phyloP scores from a whole-genome alignment of 2,329 filamentous ascomycete species.

The Ramularia endophylla region DNA sequence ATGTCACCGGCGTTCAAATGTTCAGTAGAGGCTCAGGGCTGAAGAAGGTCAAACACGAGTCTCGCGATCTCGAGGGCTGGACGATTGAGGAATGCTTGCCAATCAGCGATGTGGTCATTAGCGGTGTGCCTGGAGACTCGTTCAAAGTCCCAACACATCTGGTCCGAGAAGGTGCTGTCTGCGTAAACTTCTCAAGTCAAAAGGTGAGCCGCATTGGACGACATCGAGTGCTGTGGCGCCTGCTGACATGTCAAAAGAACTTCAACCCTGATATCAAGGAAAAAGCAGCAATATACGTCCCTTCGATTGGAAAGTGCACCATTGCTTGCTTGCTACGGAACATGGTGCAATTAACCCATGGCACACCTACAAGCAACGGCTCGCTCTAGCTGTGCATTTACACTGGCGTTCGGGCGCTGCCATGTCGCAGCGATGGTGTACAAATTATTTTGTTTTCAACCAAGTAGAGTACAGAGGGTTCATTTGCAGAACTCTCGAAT shows the following conservation, averaged over 20 bases:
- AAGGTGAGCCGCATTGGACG: conserved; percentile 46
- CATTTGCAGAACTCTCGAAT: too few species aligned
- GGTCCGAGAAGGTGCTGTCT: conserved; percentile 86
- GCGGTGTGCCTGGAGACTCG: conserved; percentile 77
- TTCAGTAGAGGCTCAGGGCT: conserved; percentile 88
- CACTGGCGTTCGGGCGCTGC: too few species aligned
- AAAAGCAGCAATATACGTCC: conserved; percentile 94
- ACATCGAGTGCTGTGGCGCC: neutral
- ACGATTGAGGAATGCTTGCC: conserved; percentile 74
- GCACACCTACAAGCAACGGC: conserved; percentile 11
- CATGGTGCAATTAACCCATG: conserved; percentile 54
- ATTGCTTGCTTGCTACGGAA: conserved; percentile 89
- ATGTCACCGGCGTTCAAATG: conserved; percentile 83
- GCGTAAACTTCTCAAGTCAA: conserved; percentile 96
- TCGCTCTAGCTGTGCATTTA: neutral
- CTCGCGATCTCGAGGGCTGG: conserved; percentile 76
- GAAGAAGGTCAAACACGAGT: conserved; percentile 77
- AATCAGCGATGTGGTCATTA: conserved; percentile 89
- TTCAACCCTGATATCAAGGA: conserved; percentile 88
- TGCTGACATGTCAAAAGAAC: conserved; percentile 49
- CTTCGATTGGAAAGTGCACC: conserved; percentile 95
- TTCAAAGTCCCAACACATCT: conserved; percentile 86
- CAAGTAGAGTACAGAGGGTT: neutral
- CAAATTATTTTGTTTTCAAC: conserved; percentile 2
- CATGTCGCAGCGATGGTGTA: too few species aligned